Base-by-base conservation (phyloP, 768 basidiomycete genomes). In the Pleurotus citrinopileatus region DNA sequence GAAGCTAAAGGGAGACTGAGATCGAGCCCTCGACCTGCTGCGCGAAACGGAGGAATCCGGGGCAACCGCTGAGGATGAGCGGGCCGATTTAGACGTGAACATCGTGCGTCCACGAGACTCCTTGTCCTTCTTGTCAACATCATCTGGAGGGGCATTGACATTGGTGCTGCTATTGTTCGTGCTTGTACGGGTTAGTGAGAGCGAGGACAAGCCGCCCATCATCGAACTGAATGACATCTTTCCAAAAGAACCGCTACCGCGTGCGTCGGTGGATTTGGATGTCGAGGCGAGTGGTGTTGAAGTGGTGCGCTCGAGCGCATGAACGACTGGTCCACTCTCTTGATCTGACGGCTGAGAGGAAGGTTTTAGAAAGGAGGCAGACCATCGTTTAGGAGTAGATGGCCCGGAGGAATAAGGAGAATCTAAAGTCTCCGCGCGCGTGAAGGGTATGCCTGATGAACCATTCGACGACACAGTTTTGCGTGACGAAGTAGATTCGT, bases 1-100 rank as follows among this genome's bases (percentile, higher is more conserved):
- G 54, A 91, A 80, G 38, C 74, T 74, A 66, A 97, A 96, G 37
- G 94, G 90, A 2, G 92, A 91, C 60, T 85, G 77, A 42, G 89
- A 87, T 34, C 91, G 84, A 12, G 87, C 78, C 54, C 88, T 87
- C 9, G 76, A 74, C 3, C 69, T 68, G 44, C 78, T 80, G 47
- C 77, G 77, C n/a, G 80, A 78, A 9, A 70, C 67, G 15, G 69
- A 66, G 34, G 71, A 72, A 3, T 68, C 56, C 12, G 72, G 59
- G 0, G 76, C 71, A 1, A 64, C 74, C 52, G 79, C 76, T 3
- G 83, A 84, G 3, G 75, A 71, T 7, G 82, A 78, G 36, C 81
- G 79, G 26, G 68, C 60, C 23, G 67, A 73, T 60, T 81, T 80
- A 44, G 63, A 64, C 48, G 73, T 73, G 56, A 73, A 70, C 59